Conservation (phyloP, 2,329 filamentous ascomycete genomes). For the Penicillium polonicum region DNA sequence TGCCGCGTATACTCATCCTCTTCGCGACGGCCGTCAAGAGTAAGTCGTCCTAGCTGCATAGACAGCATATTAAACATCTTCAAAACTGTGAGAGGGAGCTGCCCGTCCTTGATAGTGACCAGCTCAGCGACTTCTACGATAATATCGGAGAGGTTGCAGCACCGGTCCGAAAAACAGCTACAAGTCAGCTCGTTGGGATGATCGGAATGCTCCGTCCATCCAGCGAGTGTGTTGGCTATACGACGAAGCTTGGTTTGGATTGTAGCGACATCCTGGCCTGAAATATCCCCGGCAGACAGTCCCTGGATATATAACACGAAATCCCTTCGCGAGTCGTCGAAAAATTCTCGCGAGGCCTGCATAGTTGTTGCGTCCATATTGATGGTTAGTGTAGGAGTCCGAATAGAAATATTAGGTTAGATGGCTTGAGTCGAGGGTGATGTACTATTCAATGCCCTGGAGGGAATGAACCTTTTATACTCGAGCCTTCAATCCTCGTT, state of each 20-base stretch:
- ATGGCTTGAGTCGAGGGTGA: not conserved
- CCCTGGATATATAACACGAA: not conserved
- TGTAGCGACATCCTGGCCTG: not conserved
- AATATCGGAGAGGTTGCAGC: not conserved
- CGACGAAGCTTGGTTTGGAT: not conserved
- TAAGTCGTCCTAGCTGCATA: not conserved
- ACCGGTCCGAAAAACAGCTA: not conserved
- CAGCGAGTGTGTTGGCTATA: not conserved
- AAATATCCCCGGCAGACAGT: not conserved
- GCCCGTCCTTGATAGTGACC: not conserved
- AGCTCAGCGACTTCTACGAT: not conserved
- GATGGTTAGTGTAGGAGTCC: not conserved
- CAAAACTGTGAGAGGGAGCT: not conserved
- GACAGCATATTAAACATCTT: slow-evolving; percentile 1
- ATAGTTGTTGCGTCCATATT: not conserved
- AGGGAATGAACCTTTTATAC: not conserved
- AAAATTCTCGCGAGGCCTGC: not conserved
- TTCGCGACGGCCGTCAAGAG: not conserved
- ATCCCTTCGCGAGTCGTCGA: not conserved
- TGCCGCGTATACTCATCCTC: not conserved
- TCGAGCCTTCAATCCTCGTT: not conserved
- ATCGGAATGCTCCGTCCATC: not conserved
- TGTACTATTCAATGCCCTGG: not conserved
- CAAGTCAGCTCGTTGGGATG: not conserved
- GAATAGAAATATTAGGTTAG: not conserved